Base-by-base conservation (phyloP, 139 green algal genomes). In the Microglena sp. region DNA sequence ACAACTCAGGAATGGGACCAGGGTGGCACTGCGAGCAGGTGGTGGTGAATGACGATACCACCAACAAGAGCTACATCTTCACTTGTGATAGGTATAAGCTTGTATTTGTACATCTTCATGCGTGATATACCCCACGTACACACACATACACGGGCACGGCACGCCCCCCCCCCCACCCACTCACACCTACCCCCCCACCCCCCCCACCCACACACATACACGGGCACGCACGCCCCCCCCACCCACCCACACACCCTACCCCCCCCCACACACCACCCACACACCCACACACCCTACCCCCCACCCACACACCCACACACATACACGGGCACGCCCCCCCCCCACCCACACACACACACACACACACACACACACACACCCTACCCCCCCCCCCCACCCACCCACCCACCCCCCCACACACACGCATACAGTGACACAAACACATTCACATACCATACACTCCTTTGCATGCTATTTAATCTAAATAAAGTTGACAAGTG, bases 1-100 rank as follows among this genome's bases (percentile, higher is more conserved):
- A 86, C 65, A 79, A 81, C 70, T 64, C 35, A 6, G 79, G 79
- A 4, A 31, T 64, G 4, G 67, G 56, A 26, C 46, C 79, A 3
- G 79, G 75, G 5, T 80, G 73, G 77, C 61, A 75, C 36, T 69
- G 62, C 26, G 29, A 60, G 27, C 57, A 81, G 56, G 64, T 78
- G n/a, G 62, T 82, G 34, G 66, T 85, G n/a, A 35, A 73, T 56
- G 72, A 85, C 40, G 60, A 77, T 45, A 68, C 66, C 0, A 58
- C 66, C 1, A 62, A 71, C 53, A 69, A 64, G 45, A 59, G 74
- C 2, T 75, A 53, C 35, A 62, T 43, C n/a, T 85, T 82, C 67
- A 54, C 64, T 4, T 82, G 74, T 56, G 71, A 85, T 72, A 71
- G 76, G 78, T 84, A 59, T 7, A 54, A 56, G 5, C 15, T 5